Evolutionary conservation across 768 basidiomycete genomes (phyloP).

Genomic region (Amanita muscaria): DNA sequence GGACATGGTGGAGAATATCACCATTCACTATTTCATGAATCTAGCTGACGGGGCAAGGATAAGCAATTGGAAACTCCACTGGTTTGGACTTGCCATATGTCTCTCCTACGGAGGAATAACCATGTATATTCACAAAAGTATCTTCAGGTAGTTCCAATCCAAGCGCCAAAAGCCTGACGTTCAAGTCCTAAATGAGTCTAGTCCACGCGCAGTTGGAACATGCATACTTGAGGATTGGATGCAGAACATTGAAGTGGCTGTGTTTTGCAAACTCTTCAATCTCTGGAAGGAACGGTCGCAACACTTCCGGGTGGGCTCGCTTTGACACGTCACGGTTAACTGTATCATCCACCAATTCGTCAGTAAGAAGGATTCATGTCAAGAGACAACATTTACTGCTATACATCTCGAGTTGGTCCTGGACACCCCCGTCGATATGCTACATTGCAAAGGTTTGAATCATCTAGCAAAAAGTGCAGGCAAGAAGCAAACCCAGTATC

Average conservation of each 20-base stretch:
- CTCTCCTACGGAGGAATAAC: slow-evolving; percentile 32
- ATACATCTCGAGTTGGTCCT: slow-evolving; percentile 57
- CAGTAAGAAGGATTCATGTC: too few relatives aligned
- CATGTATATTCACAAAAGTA: slow-evolving; percentile 38
- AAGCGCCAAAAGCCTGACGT: slow-evolving; percentile 42
- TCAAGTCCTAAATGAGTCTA: too few relatives aligned
- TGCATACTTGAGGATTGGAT: slow-evolving; percentile 35
- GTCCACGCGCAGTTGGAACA: neutral
- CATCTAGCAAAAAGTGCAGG: neutral
- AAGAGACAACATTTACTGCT: slow-evolving; percentile 39
- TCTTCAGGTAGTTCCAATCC: slow-evolving; percentile 50
- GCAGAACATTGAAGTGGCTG: slow-evolving; percentile 44
- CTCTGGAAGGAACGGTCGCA: slow-evolving; percentile 46
- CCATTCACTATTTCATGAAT: slow-evolving; percentile 57
- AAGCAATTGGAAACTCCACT: neutral
- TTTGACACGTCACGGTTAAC: slow-evolving; percentile 43
- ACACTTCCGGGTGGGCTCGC: slow-evolving; percentile 37
- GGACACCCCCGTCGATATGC: slow-evolving; percentile 56
- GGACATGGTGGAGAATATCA: neutral
- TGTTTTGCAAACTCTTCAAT: slow-evolving; percentile 40
- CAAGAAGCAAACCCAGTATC: slow-evolving; percentile 39
- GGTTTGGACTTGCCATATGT: slow-evolving; percentile 27
- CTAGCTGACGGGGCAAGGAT: slow-evolving; percentile 30
- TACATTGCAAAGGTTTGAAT: slow-evolving; percentile 15
- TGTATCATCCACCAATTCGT: slow-evolving; percentile 14